Percentiles rank a stretch among this genome's conserved stretches.
Conservation (phyloP, 345 rosid genomes). For the Abelmoschus esculentus region DNA sequence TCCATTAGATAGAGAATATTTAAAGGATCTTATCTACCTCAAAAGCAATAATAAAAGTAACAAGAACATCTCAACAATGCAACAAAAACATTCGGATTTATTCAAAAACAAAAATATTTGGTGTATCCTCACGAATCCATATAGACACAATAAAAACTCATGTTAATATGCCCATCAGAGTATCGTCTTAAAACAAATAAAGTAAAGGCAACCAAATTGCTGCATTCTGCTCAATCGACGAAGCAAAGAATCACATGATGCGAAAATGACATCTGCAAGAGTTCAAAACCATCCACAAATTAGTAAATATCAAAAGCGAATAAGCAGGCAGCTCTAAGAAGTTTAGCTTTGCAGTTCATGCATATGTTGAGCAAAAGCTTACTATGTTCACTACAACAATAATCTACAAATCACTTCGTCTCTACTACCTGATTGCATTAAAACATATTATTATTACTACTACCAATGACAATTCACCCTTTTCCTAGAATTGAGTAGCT, state of each 20-base stretch:
- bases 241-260: constrained; percentile 28
- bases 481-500: not conserved
- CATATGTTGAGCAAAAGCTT: not conserved
- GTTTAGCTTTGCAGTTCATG: not conserved
- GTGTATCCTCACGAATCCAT: not conserved
- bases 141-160: not conserved
- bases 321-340: not conserved
- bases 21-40: not conserved
- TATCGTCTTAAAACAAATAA: not conserved
- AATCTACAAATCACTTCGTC: not conserved
- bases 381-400: not conserved
- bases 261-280: constrained; percentile 59
- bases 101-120: constrained; percentile 4
- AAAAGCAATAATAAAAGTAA: not conserved
- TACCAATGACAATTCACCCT: not conserved
- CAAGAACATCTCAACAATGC: not conserved
- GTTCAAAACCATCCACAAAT: constrained; percentile 3
- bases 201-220: not conserved
- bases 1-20: not conserved
- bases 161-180: not conserved
- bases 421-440: not conserved
- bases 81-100: not conserved
- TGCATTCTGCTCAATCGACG: not conserved
- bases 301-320: not conserved
- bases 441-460: not conserved